These are phyloP conservation scores for Nemania serpens DNA, from an alignment of 2,329 filamentous ascomycete species.

Conservation along the genomic window DNA sequence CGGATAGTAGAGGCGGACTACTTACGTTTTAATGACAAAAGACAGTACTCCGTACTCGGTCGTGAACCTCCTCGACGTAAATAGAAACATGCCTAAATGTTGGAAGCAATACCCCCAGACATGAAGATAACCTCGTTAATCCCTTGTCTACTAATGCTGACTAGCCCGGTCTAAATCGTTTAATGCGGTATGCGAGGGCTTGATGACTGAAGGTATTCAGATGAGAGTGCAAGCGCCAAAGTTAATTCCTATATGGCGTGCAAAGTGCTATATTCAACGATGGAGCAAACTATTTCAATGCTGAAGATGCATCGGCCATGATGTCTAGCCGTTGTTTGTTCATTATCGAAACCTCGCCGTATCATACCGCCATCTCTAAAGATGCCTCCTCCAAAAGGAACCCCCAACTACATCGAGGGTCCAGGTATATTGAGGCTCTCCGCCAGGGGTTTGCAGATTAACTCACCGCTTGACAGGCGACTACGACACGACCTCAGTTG, in stretches of 20 bases:
- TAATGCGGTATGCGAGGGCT: too few relatives aligned
- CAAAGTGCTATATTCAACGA: background rate
- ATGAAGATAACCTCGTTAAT: too few relatives aligned
- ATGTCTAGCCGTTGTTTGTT: background rate
- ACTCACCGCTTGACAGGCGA: slow-evolving; percentile 27
- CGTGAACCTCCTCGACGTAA: too few relatives aligned
- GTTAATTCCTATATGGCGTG: background rate
- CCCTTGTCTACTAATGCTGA: too few relatives aligned
- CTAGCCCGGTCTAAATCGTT: too few relatives aligned
- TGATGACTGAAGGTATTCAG: too few relatives aligned
- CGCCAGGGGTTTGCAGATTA: background rate
- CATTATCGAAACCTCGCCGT: background rate
- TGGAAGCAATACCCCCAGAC: too few relatives aligned
- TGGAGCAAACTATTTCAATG: background rate
- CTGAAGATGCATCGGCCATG: slow-evolving; percentile 10
- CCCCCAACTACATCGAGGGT: slow-evolving; percentile 31
- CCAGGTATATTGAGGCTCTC: slow-evolving; percentile 27
- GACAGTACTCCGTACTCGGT: too few relatives aligned
- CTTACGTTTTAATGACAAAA: too few relatives aligned
- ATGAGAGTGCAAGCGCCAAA: background rate
- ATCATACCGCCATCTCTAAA: background rate
- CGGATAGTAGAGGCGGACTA: too few relatives aligned
- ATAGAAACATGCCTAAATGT: too few relatives aligned
- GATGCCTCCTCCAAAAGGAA: slow-evolving; percentile 37
- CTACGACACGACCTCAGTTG: slow-evolving; percentile 37